These are phyloP conservation scores for Tulasnella sp. DNA, from an alignment of 768 basidiomycete species.

Conservation along the genomic window DNA sequence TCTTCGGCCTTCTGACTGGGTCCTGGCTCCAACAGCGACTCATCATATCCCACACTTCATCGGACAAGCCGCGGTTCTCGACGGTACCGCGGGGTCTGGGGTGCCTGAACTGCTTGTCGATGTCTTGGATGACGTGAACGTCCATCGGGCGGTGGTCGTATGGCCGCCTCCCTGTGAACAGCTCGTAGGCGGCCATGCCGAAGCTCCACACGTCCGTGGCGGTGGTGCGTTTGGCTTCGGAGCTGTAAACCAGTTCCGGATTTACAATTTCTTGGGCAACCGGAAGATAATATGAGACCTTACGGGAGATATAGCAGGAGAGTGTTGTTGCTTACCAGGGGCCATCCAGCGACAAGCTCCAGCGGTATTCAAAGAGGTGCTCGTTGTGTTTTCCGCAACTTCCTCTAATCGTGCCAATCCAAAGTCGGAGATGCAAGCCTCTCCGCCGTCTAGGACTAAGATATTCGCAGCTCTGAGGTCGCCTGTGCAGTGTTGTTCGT, in stretches of 20 bases:
- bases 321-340: background rate
- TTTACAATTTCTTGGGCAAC: constrained; percentile 31
- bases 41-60: constrained; percentile 41
- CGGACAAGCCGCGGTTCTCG: constrained; percentile 30
- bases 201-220: constrained; percentile 45
- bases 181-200: constrained; percentile 42
- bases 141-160: constrained; percentile 33
- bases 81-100: constrained; percentile 32
- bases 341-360: constrained; percentile 26
- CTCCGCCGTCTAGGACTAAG: constrained; percentile 36
- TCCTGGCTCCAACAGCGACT: constrained; percentile 39
- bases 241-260: constrained; percentile 21
- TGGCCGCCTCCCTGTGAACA: constrained; percentile 40
- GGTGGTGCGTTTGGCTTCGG: constrained; percentile 27
- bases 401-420: constrained; percentile 32
- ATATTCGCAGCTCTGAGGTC: constrained; percentile 36
- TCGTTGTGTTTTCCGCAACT: constrained; percentile 8
- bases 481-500: background rate
- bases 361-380: constrained; percentile 26
- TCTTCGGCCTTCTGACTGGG: constrained; percentile 35
- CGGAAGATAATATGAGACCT: background rate
- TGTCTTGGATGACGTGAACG: constrained; percentile 32
- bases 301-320: background rate
- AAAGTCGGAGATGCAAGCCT: constrained; percentile 41
- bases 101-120: constrained; percentile 35